Conservation (phyloP, 208 protist species). For the Jaenimonas drosophilae region DNA sequence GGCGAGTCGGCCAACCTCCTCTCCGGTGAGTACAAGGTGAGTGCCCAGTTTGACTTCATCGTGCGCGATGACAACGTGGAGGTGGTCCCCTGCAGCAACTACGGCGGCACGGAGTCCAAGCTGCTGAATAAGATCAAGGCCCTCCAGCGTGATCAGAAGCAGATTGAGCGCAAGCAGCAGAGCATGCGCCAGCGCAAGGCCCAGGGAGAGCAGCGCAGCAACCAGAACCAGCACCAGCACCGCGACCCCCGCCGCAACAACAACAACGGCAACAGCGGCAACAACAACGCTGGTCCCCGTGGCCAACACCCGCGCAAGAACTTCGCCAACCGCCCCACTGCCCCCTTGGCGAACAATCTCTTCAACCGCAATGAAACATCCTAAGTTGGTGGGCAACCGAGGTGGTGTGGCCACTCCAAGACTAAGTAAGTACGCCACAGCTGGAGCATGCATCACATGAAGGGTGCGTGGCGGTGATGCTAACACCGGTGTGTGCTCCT, state of each 20-base stretch:
- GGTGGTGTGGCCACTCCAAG: too few species aligned
- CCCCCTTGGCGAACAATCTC: conserved; percentile 14
- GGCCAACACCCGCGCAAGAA: not conserved
- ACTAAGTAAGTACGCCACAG: too few species aligned
- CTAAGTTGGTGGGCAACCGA: too few species aligned
- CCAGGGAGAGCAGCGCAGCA: conserved; percentile 28
- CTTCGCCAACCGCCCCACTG: not conserved
- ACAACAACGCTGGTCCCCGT: conserved; percentile 8
- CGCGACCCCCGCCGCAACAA: conserved; percentile 5
- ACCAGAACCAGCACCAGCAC: conserved; percentile 3
- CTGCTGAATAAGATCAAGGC: conserved; percentile 62
- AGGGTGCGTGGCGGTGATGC: too few species aligned
- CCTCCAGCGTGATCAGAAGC: conserved; percentile 38
- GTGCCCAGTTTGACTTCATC: conserved; percentile 74
- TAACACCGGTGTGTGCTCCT: too few species aligned
- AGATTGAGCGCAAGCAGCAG: conserved; percentile 19
- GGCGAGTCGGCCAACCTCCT: conserved; percentile 64
- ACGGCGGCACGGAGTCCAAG: conserved; percentile 62
- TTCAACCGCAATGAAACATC: conserved; percentile 31
- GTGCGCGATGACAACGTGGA: conserved; percentile 75
- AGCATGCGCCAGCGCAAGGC: conserved; percentile 13
- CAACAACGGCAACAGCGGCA: conserved; percentile 10
- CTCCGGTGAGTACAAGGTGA: conserved; percentile 57
- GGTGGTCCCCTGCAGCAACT: conserved; percentile 67
- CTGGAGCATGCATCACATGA: too few species aligned